phyloP scores from a whole-genome alignment of 2,329 filamentous ascomycete genomes.

The Cercospora citrullina region DNA sequence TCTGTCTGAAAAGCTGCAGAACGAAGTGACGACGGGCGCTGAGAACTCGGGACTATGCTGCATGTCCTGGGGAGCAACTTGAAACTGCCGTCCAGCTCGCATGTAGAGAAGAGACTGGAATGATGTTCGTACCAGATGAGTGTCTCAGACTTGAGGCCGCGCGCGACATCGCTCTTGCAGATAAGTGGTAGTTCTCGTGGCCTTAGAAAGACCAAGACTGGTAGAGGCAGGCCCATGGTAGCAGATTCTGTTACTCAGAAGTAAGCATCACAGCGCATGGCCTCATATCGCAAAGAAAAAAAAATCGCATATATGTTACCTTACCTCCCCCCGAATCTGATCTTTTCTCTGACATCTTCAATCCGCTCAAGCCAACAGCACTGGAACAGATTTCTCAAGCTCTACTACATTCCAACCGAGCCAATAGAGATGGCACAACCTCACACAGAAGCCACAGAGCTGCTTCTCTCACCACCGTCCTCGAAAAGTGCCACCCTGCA shows the following conservation, averaged over 20 bases:
- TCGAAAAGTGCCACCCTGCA: background rate
- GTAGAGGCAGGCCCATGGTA: background rate
- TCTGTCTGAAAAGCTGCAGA: background rate
- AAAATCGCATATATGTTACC: background rate
- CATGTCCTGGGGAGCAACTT: background rate
- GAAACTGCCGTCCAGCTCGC: background rate
- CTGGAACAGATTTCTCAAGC: background rate
- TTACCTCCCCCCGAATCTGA: background rate
- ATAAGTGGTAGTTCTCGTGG: background rate
- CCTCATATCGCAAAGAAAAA: background rate
- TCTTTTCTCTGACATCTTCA: background rate
- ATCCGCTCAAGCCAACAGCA: background rate
- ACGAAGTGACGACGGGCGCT: background rate
- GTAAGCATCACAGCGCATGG: too few species aligned
- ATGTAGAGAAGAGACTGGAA: background rate
- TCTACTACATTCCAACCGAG: background rate
- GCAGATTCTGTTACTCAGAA: background rate
- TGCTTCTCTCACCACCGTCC: background rate
- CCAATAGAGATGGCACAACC: background rate
- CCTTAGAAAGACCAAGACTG: too few species aligned
- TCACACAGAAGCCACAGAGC: background rate
- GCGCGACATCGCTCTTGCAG: background rate
- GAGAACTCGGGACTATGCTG: background rate
- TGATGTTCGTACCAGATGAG: background rate
- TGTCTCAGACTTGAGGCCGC: background rate